phyloP scores from a whole-genome alignment of 1,284 basidiomycete genomes.

The Malassezia nana region DNA sequence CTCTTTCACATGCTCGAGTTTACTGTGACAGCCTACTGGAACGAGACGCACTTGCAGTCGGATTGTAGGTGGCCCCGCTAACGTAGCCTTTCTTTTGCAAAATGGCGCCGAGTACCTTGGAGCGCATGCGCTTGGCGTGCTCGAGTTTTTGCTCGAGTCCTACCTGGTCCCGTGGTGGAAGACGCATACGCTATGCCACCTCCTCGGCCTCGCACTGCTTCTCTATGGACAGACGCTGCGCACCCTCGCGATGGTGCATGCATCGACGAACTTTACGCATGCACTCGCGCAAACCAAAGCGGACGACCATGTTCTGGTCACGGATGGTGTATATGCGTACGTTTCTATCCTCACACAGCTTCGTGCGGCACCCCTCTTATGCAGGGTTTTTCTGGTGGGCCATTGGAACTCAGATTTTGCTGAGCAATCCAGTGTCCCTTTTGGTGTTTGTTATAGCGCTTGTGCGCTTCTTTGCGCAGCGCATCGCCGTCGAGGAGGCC shows the following conservation, averaged over 20 bases:
- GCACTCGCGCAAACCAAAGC: constrained; percentile 33
- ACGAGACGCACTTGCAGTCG: constrained; percentile 77
- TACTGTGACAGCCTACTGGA: constrained; percentile 89
- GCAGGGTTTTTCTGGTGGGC: constrained; percentile 98
- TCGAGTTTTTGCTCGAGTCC: constrained; percentile 57
- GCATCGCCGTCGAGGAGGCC: constrained; percentile 70
- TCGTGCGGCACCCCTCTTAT: constrained; percentile 89
- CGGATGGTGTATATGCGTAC: constrained; percentile 33
- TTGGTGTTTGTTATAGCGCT: constrained; percentile 59
- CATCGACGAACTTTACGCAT: constrained; percentile 86
- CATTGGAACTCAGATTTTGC: constrained; percentile 78
- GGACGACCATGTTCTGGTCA: constrained; percentile 38
- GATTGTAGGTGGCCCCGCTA: constrained; percentile 59
- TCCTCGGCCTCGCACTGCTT: constrained; percentile 57
- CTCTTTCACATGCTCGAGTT: constrained; percentile 90
- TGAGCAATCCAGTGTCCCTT: constrained; percentile 75
- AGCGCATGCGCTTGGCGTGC: constrained; percentile 67
- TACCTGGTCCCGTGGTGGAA: constrained; percentile 9
- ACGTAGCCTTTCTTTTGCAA: constrained; percentile 78
- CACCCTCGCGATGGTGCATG: constrained; percentile 88
- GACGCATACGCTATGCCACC: not conserved
- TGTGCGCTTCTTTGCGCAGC: constrained; percentile 73
- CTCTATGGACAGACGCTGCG: constrained; percentile 67
- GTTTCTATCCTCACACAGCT: constrained; percentile 52
- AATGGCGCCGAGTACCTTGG: constrained; percentile 77